Evolutionary conservation across 495 filamentous ascomycete genomes (phyloP), one percentile per base, ranked within the genome.

Genomic region (Hypoxylon trugodes): DNA sequence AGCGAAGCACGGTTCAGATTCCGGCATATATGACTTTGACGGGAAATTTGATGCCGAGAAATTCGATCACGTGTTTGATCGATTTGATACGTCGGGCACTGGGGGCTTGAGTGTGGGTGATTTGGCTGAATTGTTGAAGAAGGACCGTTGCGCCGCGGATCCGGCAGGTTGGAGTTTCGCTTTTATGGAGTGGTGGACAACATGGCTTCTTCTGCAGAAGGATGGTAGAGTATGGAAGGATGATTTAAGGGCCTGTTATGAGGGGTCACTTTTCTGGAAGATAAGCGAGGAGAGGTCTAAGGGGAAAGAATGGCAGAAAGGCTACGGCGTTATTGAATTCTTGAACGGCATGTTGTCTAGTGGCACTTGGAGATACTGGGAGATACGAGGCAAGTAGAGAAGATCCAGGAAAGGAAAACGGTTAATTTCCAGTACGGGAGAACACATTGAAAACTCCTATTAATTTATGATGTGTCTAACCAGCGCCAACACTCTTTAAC

Each of bases 131-230:
- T 4, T 65, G 46, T 25, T 36, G 32, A 50, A 18, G 3, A 65
- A 53, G 33, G 24, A 65, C 47, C 53, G 61, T 24, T 59, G 52
- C 19, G 61, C 61, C 8, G 61, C 61, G 4, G 61, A 65, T 24
- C 53, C 53, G 28, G 61, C 61, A 4, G 61, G 61, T 19, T 65
- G 61, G 61, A 33, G 61, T 37, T 65, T 65, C 22, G 71, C 77
- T 12, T 46, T 76, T 30, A 81, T 83, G 61, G 81, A 79, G 72
- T 76, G 79, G 53, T 69, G 72, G 26, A 69, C 80, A 0, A 79
- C 79, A 0, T 83, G 78, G 73, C 64, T 84, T 18, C 56, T 84
- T 13, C 65, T 79, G 59, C 80, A 81, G 54, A 67, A 78, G 53
- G 70, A 82, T 21, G 81, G 80, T 0, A 63, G 70, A 10, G 66